Percentiles rank a stretch among this genome's conserved stretches.
Conservation (phyloP, 768 basidiomycete species). For the Russula sp. region DNA sequence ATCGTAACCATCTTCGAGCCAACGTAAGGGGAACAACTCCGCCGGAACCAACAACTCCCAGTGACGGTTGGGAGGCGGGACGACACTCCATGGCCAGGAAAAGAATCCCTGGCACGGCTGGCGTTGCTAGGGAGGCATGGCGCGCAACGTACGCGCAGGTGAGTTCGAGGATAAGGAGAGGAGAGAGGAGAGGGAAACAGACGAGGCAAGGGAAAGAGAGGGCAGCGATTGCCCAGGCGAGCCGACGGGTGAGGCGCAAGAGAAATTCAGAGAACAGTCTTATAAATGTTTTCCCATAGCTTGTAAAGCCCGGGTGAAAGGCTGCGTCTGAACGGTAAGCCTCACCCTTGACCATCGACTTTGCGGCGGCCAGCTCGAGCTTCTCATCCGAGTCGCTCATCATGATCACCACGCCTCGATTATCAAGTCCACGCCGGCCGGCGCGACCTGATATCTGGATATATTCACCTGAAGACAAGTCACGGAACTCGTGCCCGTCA, state of each 20-base stretch:
- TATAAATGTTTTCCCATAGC: conserved; percentile 95
- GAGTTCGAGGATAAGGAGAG: too few species aligned
- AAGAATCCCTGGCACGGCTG: too few species aligned
- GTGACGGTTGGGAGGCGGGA: conserved; percentile 43
- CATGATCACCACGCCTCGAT: conserved; percentile 99
- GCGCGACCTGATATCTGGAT: conserved; percentile 99
- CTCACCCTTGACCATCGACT: conserved; percentile 97
- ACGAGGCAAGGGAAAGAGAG: too few species aligned
- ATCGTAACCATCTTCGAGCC: background rate
- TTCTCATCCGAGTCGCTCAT: conserved; percentile 99
- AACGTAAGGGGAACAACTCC: conserved; percentile 38
- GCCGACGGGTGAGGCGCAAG: too few species aligned
- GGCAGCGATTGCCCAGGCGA: too few species aligned
- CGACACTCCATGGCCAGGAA: conserved; percentile 65
- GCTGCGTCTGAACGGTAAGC: conserved; percentile 96
- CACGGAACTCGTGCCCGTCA: conserved; percentile 91
- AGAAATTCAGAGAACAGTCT: conserved; percentile 53
- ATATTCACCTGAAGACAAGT: conserved; percentile 92
- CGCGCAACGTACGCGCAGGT: too few species aligned
- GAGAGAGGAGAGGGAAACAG: too few species aligned
- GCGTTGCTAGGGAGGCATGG: too few species aligned
- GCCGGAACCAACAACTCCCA: background rate
- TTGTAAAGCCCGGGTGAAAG: conserved; percentile 97
- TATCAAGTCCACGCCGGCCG: conserved; percentile 93
- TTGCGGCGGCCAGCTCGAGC: conserved; percentile 85